Evolutionary conservation across 148 eudicot species (phyloP), one percentile per base, ranked within the genome.

Genomic region (Drosera capensis): DNA sequence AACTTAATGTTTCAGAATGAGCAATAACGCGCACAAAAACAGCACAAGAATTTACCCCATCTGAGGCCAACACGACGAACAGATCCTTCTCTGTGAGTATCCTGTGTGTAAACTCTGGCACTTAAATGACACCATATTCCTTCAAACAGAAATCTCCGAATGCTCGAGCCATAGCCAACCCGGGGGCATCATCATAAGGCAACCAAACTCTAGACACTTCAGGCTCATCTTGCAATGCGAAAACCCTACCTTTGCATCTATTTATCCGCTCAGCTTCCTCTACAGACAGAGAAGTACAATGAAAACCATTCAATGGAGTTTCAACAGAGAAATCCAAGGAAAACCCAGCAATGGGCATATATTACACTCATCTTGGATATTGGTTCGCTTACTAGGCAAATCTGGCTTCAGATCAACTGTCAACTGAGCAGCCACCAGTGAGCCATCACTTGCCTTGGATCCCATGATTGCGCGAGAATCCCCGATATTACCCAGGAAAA

Each of bases 331-430:
- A 25, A 45, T 18, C 30, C 23, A 55, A 17, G 31, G 18, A 19
- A 20, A 41, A 17, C 36, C 54, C n/a, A 12, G 24, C 31, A 25
- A 57, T 9, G 5, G 46, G 15, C 21, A 52, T 17, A 57, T 13
- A 48, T 0, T 20, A 7, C 31, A 20, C 21, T 15, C 29, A 44
- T 24, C 12, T 28, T 21, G 12, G 49, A n/a, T 0, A 49, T 11
- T 49, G 23, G 3, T 20, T 9, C 15, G 55, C 80, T 45, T 84
- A 90, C 97, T 75, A 28, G 99, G 99, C 45, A 92, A 62, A 79
- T 92, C 99, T 43, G 99, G 99, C 68, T 92, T 92, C 43, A 92
- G 80, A 85, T 92, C 99, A 64, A 92, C 83, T 19, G 99, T 92
- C 76, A 92, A 66, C 58, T 92, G 99, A 62, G 65, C 54, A 31